Conservation (phyloP, 2,329 filamentous ascomycete genomes). For the Diaporthe sp. region DNA sequence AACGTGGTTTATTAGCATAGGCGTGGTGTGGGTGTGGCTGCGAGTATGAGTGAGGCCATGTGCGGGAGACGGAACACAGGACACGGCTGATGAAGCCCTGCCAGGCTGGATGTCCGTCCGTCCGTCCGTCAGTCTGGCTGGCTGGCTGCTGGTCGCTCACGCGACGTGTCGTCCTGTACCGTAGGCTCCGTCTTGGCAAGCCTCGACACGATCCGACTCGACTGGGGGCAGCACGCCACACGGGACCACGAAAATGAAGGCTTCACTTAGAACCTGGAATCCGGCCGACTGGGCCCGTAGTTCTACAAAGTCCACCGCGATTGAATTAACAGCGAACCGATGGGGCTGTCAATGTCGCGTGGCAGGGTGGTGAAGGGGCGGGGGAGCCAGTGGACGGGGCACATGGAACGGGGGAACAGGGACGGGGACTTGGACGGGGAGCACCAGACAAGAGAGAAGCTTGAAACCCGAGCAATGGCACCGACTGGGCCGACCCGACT, state of each 20-base stretch:
- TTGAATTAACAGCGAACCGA: background rate
- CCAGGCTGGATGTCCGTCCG: conserved; percentile 5
- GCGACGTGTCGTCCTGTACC: conserved; percentile 7
- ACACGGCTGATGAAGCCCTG: conserved; percentile 10
- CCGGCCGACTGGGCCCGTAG: background rate
- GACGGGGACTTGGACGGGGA: background rate
- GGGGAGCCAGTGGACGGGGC: background rate
- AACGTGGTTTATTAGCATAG: conserved; percentile 9
- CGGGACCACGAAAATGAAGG: background rate
- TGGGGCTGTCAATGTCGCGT: conserved; percentile 22
- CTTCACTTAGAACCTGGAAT: background rate
- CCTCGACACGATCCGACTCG: conserved; percentile 13
- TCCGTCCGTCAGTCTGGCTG: background rate
- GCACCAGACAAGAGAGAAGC: conserved; percentile 12
- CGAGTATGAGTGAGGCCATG: background rate
- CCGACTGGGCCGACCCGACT: conserved; percentile 33
- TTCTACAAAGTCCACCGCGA: background rate
- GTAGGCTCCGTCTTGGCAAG: conserved; percentile 20
- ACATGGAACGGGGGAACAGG: background rate
- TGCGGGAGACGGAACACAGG: background rate
- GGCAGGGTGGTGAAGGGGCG: background rate
- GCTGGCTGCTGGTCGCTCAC: background rate
- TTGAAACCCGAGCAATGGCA: conserved; percentile 31
- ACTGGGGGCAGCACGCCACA: conserved; percentile 8
- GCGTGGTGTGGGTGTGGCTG: conserved; percentile 7